phyloP scores from a whole-genome alignment of 2,329 filamentous ascomycete genomes.

The Thelonectria olida region DNA sequence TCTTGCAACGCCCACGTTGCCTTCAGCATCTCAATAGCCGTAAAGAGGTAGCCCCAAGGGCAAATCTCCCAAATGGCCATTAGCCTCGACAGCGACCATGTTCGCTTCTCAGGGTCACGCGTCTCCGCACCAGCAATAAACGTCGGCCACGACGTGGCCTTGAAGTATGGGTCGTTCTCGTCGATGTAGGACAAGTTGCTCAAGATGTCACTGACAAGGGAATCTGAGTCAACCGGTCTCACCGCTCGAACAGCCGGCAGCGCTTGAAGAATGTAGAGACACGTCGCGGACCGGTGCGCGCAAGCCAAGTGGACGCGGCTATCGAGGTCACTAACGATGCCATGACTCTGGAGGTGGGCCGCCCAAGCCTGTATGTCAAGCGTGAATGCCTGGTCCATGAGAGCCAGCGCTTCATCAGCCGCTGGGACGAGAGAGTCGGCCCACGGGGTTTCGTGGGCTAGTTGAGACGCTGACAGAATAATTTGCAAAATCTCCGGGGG shows the following conservation, averaged over 20 bases:
- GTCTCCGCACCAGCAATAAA: slow-evolving; percentile 67
- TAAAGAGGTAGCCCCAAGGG: slow-evolving; percentile 61
- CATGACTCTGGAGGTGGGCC: slow-evolving; percentile 46
- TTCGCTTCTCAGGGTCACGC: slow-evolving; percentile 54
- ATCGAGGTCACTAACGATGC: slow-evolving; percentile 50
- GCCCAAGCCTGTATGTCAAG: slow-evolving; percentile 57
- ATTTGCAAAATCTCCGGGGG: slow-evolving; percentile 55
- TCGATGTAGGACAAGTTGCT: slow-evolving; percentile 59
- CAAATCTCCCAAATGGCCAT: slow-evolving; percentile 55
- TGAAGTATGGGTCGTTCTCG: slow-evolving; percentile 62
- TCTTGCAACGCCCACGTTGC: slow-evolving; percentile 58
- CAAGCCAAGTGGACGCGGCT: slow-evolving; percentile 55
- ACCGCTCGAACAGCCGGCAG: slow-evolving; percentile 50
- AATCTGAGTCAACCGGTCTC: slow-evolving; percentile 50
- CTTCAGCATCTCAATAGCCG: slow-evolving; percentile 58
- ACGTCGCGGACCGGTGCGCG: slow-evolving; percentile 57
- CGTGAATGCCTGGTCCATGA: slow-evolving; percentile 52
- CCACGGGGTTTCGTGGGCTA: slow-evolving; percentile 50
- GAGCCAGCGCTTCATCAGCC: slow-evolving; percentile 48
- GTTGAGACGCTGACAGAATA: slow-evolving; percentile 54
- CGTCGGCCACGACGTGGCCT: slow-evolving; percentile 67
- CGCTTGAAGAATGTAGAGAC: slow-evolving; percentile 57
- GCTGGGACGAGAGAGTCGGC: slow-evolving; percentile 43
- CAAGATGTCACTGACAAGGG: slow-evolving; percentile 60
- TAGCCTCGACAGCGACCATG: slow-evolving; percentile 61